Evolutionary conservation across 805 yeast genomes (phyloP), one percentile per base, ranked within the genome.

Genomic region (Kuraishia molischiana): DNA sequence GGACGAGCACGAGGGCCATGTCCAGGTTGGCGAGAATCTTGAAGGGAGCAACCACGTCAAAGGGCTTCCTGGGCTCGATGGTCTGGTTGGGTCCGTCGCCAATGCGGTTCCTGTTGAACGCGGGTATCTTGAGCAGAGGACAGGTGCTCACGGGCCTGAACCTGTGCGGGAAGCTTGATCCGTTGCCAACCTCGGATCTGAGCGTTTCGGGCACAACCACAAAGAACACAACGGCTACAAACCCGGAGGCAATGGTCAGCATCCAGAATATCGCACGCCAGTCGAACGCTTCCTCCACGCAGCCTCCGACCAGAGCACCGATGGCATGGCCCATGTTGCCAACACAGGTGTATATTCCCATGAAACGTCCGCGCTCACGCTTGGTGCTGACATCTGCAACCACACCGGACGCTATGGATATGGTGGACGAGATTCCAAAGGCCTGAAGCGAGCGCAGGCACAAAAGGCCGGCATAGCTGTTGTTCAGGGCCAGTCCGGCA

Each of bases 241-340:
- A 41, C 3, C 79, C 79, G 22, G 80, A 72, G 9, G 82, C 75
- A 20, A 81, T 77, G 1, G 83, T 75, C 37, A 83, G 56, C 44
- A 86, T 83, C 76, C 85, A 76, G 48, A 83, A 82, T n/a, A 79
- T 72, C 0, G 86, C 74, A 47, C 89, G 66, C 95, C 95, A 86
- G 15, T 74, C 65, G 44, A 72, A 62, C 4, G 64, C 65, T 5
- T 70, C 70, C 40, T 63, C 84, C 52, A 73, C 48, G 1, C 61
- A 59, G 3, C 77, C 66, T 5, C 79, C 79, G 18, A 85, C 59
- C n/a, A 87, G 59, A 0, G 94, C 85, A 8, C 94, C 90, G 44
- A 85, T 65, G 2, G 85, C 86, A 48, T 79, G 80, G 2, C 95
- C 95, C 5, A 82, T 47, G 24, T 82, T 65, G 14, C 79, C 74